Conservation (phyloP, 148 eudicot species). For the Gaultheria prostrata region DNA sequence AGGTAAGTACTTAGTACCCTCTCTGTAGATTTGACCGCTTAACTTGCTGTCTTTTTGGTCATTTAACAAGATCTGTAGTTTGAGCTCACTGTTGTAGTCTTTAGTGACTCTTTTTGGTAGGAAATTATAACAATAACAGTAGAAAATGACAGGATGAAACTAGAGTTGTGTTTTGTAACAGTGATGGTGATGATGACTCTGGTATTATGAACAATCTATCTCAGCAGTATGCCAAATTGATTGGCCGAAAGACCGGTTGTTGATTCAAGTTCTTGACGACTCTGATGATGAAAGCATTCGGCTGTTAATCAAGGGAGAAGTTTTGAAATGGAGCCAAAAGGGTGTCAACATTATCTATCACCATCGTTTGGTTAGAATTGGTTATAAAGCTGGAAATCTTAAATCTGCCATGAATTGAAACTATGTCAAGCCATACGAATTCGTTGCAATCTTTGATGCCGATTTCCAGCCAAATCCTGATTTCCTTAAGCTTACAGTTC, state of each 20-base stretch:
- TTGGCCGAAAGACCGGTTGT: constrained; percentile 59
- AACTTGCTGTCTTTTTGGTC: background rate
- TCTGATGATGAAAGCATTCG: constrained; percentile 61
- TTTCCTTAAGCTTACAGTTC: constrained; percentile 58
- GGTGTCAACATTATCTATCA: constrained; percentile 62
- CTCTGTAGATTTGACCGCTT: background rate
- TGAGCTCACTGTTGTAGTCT: background rate
- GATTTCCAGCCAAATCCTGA: constrained; percentile 75
- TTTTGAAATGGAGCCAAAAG: constrained; percentile 53
- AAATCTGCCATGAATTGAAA: constrained; percentile 75
- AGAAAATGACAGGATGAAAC: background rate
- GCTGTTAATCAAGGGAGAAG: constrained; percentile 58
- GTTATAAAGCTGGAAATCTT: constrained; percentile 77
- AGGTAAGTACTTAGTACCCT: constrained; percentile 26
- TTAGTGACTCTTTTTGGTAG: background rate
- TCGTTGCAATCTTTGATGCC: constrained; percentile 78
- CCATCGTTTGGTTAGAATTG: constrained; percentile 59
- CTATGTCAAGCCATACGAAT: constrained; percentile 70
- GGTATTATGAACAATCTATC: constrained; percentile 52
- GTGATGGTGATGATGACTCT: constrained; percentile 12
- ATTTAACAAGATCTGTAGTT: background rate
- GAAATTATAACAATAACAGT: constrained; percentile 4
- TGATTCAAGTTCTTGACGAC: constrained; percentile 69
- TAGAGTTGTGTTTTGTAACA: background rate
- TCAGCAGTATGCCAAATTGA: constrained; percentile 67